Evolutionary conservation across 2,329 filamentous ascomycete species (phyloP), one percentile per base, ranked within the genome.

Genomic region (Aurifilum marmelostoma): DNA sequence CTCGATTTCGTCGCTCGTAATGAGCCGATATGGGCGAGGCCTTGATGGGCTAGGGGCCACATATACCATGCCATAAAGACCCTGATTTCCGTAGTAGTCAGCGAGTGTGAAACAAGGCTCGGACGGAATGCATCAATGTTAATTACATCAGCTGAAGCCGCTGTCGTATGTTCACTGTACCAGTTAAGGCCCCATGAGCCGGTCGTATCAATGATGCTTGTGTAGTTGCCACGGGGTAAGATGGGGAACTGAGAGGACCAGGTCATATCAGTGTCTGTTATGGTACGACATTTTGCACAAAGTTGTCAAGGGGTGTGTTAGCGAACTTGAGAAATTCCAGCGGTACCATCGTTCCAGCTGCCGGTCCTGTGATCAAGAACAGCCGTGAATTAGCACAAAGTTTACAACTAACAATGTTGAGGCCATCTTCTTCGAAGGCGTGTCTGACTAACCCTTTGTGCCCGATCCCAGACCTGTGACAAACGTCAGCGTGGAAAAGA

Each of bases 131-230:
- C 21, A 39, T 18, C 14, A 1, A 37, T 68, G 34, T 34, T 8
- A 34, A 34, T 70, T 37, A 70, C 68, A 39, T 71, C 70, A 7
- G 56, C 66, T 3, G 70, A 70, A 32, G 61, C 70, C 2, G 70
- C 71, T 29, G 70, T 71, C 5, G 71, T 71, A 50, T 72, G 71
- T 12, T 72, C 71, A 16, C 61, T 66, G 39, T 72, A 72, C 71
- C 71, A 72, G 39, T 69, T 71, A 37, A 72, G 11, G 18, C 71
- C 71, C 71, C 71, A 72, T 5, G 18, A 60, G 5, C 68, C 71
- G 14, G 68, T 65, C 4, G 71, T 72, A 54, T 72, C 71, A 27
- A 71, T 66, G 16, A 66, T 62, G 24, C 66, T 69, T 9, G 71
- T 68, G 56, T 68, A 67, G 52, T 72, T 72, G 1, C 71, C 70